Base-by-base conservation (phyloP, 1,284 basidiomycete species). In the Caloboletus inedulis region DNA sequence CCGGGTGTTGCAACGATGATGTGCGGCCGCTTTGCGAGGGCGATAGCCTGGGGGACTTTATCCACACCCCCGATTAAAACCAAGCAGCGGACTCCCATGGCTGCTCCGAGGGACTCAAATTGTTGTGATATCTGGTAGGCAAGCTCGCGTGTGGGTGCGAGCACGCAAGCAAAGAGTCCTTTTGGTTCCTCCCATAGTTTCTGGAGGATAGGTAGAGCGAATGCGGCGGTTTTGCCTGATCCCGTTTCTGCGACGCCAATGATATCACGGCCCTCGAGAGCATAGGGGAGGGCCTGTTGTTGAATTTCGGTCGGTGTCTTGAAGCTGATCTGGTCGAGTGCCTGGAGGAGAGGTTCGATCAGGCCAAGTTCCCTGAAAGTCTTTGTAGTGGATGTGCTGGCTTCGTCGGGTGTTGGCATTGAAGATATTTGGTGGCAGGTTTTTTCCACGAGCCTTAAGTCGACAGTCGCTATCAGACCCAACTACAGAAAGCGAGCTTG, bases 71-170 rank as follows among this genome's bases (percentile, higher is more conserved):
- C 97, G 10, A 99, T 92, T 58, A 99, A 86, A 7, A 94, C 91
- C 0, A 87, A 87, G 63, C 91, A 91, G 43, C 97, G 81, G 8
- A 94, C 94, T 34, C 96, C 95, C 76, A 98, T 94, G n/a, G 87
- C 81, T 43, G 92, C 88, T 3, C 97, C 97, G 25, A 99, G 77
- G 0, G 92, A 85, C 62, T 96, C 91, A 61, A 99, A 94, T 67
- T 98, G 95, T 65, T 98, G 92, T 33, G 93, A 87, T 64, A 99
- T 99, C 74, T 99, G 97, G 70, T 92, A 97, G n/a, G 97, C 97
- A 55, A 99, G 78, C 74, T 99, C 97, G 67, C 95, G 85, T 27
- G 96, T 99, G 3, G 97, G 97, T 4, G 96, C 95, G 27, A 99
- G 79, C 10, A 99, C 86, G 63, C 94, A 92, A 7, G 94, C 93